Evolutionary conservation across 2,329 filamentous ascomycete genomes (phyloP).

Genomic region (Arthroderma uncinatum): DNA sequence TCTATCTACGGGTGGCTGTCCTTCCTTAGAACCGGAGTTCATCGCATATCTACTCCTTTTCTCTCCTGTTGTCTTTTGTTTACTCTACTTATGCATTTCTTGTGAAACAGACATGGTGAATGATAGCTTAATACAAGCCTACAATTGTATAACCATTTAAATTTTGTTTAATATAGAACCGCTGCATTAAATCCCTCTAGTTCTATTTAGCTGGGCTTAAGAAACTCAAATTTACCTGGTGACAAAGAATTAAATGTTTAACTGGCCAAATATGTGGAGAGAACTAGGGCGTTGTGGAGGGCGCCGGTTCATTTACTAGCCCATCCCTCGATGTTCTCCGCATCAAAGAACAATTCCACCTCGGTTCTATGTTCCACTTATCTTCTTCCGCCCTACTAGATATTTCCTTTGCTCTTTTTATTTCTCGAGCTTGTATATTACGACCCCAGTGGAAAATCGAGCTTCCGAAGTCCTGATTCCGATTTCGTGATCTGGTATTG

Average conservation of each 20-base stretch:
- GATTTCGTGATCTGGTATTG: background rate
- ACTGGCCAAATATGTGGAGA: too few relatives aligned
- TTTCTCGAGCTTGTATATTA: background rate
- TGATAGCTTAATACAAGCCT: background rate
- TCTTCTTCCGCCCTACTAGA: background rate
- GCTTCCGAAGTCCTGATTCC: too few relatives aligned
- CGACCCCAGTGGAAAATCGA: too few relatives aligned
- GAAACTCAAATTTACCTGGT: background rate
- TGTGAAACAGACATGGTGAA: background rate
- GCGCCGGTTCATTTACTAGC: background rate
- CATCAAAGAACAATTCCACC: background rate
- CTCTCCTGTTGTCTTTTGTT: background rate
- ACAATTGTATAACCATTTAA: background rate
- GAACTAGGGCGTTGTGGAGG: background rate
- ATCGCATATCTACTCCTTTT: slow-evolving; percentile 1
- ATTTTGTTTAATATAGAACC: background rate
- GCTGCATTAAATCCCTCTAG: background rate
- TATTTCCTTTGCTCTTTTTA: background rate
- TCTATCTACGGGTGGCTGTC: background rate
- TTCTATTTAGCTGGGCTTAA: background rate
- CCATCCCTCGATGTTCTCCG: background rate
- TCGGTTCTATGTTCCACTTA: background rate
- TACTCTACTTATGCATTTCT: background rate
- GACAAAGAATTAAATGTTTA: background rate
- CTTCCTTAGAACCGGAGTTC: background rate